These are phyloP conservation scores for Exobasidium rhododendri DNA, from an alignment of 1,284 basidiomycete species.

Conservation along the genomic window DNA sequence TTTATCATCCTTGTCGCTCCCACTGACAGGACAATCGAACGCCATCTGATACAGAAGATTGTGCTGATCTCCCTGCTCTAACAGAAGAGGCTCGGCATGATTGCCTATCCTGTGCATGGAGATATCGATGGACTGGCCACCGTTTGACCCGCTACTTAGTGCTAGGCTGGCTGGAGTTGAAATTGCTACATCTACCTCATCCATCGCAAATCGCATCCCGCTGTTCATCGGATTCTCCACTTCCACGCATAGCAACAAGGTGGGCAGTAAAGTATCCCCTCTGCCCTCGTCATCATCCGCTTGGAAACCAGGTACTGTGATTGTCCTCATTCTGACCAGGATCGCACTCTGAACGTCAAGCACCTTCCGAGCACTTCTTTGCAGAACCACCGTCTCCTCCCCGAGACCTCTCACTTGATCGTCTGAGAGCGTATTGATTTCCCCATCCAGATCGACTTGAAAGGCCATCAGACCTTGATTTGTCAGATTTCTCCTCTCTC, in stretches of 20 bases:
- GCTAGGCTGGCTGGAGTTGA: conserved; percentile 1
- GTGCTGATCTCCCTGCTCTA: conserved; percentile 14
- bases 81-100: background rate
- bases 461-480: background rate
- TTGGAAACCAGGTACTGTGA: background rate
- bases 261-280: background rate
- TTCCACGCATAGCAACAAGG: conserved; percentile 16
- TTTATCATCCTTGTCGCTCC: background rate
- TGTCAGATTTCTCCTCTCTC: background rate
- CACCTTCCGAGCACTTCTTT: conserved; percentile 1
- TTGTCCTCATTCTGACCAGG: conserved; percentile 9
- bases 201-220: conserved; percentile 9
- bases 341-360: conserved; percentile 11
- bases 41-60: conserved; percentile 14
- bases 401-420: background rate
- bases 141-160: background rate
- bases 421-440: background rate
- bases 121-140: background rate
- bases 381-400: background rate
- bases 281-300: conserved; percentile 7
- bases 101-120: background rate
- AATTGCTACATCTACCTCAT: conserved; percentile 4
- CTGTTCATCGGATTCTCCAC: conserved; percentile 14
- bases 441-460: background rate
- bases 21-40: conserved; percentile 1